phyloP scores from a whole-genome alignment of 2,329 filamentous ascomycete genomes.

The Penicillium fuscoglaucum region DNA sequence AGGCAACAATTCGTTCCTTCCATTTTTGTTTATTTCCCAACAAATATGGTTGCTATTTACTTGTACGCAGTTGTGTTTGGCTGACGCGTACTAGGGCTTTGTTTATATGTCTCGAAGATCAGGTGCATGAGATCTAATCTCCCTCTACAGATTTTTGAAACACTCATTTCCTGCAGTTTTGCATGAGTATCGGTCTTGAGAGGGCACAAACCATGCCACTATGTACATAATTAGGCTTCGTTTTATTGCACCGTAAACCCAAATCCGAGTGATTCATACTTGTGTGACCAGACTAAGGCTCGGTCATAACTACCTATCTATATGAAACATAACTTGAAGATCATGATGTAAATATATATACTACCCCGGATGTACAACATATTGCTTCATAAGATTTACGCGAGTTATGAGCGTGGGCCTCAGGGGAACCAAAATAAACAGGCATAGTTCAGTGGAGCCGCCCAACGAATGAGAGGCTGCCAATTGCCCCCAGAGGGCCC shows the following conservation, averaged over 20 bases:
- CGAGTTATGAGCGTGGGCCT: background rate
- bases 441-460: slow-evolving; percentile 18
- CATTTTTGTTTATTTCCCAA: background rate
- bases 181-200: background rate
- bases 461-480: slow-evolving; percentile 8
- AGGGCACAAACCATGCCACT: background rate
- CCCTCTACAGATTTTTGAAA: background rate
- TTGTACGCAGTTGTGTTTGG: background rate
- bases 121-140: slow-evolving; percentile 4
- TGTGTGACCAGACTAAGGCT: background rate
- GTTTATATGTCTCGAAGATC: slow-evolving; percentile 1
- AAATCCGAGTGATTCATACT: background rate
- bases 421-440: slow-evolving; percentile 17
- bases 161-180: slow-evolving; percentile 4
- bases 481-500: background rate
- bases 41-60: background rate
- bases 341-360: background rate
- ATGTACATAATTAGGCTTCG: background rate
- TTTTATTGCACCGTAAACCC: background rate
- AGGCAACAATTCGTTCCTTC: background rate
- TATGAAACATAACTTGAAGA: background rate
- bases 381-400: background rate
- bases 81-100: slow-evolving; percentile 1
- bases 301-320: background rate
- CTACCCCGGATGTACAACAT: background rate